Percentiles rank a stretch among this genome's conserved stretches.
These are phyloP conservation scores for Colletotrichum karsti DNA, from an alignment of 2,329 filamentous ascomycete species.

Conservation along the genomic window DNA sequence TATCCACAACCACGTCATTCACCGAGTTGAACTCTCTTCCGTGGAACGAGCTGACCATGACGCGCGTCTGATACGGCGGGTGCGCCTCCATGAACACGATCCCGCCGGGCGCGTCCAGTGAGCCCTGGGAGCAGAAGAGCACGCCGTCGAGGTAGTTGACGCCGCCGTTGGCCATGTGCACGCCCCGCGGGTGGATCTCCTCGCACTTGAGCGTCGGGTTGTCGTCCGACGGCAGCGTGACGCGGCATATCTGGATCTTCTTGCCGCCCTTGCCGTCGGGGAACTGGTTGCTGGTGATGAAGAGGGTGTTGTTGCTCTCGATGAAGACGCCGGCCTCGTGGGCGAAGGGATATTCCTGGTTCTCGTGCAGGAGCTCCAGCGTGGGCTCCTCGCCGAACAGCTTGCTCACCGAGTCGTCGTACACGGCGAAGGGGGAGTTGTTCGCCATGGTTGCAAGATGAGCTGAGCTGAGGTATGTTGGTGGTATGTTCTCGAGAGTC, in stretches of 20 bases:
- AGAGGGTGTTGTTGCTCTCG: slow-evolving; percentile 35
- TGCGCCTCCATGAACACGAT: slow-evolving; percentile 41
- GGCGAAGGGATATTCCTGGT: slow-evolving; percentile 52
- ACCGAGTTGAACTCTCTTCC: slow-evolving; percentile 54
- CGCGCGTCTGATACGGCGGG: slow-evolving; percentile 37
- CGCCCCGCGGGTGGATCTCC: slow-evolving; percentile 40
- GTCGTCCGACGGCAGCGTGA: slow-evolving; percentile 31
- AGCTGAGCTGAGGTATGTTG: no score
- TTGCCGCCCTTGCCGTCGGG: slow-evolving; percentile 28
- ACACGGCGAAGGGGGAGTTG: slow-evolving; percentile 5
- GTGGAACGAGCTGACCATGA: slow-evolving; percentile 48
- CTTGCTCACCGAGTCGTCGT: slow-evolving; percentile 13
- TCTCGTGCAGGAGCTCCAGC: slow-evolving; percentile 47
- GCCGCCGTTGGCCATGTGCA: slow-evolving; percentile 58
- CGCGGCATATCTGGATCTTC: slow-evolving; percentile 39
- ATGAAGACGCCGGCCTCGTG: slow-evolving; percentile 55
- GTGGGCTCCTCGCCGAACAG: slow-evolving; percentile 45
- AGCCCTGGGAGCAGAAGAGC: slow-evolving; percentile 52
- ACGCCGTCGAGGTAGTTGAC: slow-evolving; percentile 52
- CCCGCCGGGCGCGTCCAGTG: slow-evolving; percentile 34
- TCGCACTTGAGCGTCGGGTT: slow-evolving; percentile 35
- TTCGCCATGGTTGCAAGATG: slow-evolving; percentile 4
- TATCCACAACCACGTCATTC: slow-evolving; percentile 55
- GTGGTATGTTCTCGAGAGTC: background rate
- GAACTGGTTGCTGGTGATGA: slow-evolving; percentile 45